These are phyloP conservation scores for Colletotrichum higginsianum DNA, from an alignment of 2,329 filamentous ascomycete genomes.

Conservation along the genomic window DNA sequence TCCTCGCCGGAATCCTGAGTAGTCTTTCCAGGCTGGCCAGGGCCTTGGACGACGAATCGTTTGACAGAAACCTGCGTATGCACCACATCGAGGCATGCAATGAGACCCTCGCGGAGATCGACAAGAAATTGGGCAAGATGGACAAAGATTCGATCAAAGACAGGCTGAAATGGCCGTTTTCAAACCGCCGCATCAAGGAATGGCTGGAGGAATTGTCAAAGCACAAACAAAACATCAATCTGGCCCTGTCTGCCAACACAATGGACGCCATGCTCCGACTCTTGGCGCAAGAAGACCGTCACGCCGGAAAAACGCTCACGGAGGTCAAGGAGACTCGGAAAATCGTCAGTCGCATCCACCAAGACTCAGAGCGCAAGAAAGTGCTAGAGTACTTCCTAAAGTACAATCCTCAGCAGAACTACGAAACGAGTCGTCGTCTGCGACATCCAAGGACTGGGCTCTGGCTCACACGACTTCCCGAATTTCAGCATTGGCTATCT, in stretches of 20 bases:
- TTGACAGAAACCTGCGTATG: slow-evolving; percentile 6
- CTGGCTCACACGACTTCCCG: not conserved
- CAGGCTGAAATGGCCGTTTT: not conserved
- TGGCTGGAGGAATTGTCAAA: not conserved
- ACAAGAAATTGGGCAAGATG: not conserved
- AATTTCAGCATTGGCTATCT: slow-evolving; percentile 3
- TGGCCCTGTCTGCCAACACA: slow-evolving; percentile 11
- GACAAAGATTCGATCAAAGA: not conserved
- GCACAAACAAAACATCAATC: slow-evolving; percentile 22
- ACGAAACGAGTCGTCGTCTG: slow-evolving; percentile 1
- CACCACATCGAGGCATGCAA: slow-evolving; percentile 18
- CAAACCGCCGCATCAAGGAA: not conserved
- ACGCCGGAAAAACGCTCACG: accelerated
- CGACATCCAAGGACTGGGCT: slow-evolving; percentile 4
- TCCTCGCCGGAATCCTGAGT: not conserved
- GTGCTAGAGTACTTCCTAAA: not conserved
- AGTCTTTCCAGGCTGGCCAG: slow-evolving; percentile 1
- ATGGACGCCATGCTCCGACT: not conserved
- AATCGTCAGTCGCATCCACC: not conserved
- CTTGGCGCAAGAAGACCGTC: not conserved
- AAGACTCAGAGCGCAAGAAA: not conserved
- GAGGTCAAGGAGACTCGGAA: not conserved
- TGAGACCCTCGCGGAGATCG: not conserved
- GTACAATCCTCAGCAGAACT: slow-evolving; percentile 23
- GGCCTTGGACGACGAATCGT: not conserved